phyloP scores from a whole-genome alignment of 805 yeast genomes.

The Sugiyamaella lignohabitans region DNA sequence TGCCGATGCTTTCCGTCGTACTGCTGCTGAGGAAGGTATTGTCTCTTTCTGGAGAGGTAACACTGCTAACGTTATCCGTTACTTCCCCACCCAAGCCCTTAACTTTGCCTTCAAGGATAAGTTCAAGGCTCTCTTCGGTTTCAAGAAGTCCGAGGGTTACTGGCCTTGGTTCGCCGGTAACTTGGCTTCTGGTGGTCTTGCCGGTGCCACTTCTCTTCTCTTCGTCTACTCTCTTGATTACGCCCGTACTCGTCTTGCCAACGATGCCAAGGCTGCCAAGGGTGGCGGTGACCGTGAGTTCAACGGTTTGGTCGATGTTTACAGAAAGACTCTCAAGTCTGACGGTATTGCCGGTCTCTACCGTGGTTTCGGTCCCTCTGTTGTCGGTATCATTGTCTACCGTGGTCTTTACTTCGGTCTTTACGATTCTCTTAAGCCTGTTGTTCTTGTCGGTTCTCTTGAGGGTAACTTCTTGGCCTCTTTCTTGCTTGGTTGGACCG shows the following conservation, averaged over 20 bases:
- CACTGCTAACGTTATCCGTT: conserved; percentile 97
- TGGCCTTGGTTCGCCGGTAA: conserved; percentile 94
- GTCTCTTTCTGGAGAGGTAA: conserved; percentile 98
- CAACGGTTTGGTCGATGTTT: conserved; percentile 95
- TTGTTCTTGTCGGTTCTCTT: conserved; percentile 86
- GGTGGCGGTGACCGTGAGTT: conserved; percentile 89
- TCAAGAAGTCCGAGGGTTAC: conserved; percentile 93
- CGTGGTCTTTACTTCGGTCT: conserved; percentile 99
- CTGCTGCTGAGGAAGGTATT: conserved; percentile 89
- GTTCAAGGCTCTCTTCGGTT: conserved; percentile 92
- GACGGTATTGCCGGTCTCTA: conserved; percentile 98
- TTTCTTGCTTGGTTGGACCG: conserved; percentile 95
- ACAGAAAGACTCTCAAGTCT: conserved; percentile 89
- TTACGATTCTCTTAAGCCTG: conserved; percentile 94
- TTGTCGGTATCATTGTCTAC: conserved; percentile 95
- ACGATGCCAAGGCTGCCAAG: conserved; percentile 84
- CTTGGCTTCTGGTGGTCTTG: conserved; percentile 98
- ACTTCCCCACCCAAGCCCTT: conserved; percentile 98
- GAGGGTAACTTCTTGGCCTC: conserved; percentile 94
- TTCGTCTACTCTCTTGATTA: conserved; percentile 96
- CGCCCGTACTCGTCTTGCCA: conserved; percentile 98
- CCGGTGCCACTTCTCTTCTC: conserved; percentile 91
- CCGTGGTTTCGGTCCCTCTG: conserved; percentile 99
- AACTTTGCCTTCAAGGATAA: conserved; percentile 98
- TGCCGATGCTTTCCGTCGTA: conserved; percentile 87